Evolutionary conservation across 768 basidiomycete species (phyloP).

Genomic region (Tulasnella sp.): DNA sequence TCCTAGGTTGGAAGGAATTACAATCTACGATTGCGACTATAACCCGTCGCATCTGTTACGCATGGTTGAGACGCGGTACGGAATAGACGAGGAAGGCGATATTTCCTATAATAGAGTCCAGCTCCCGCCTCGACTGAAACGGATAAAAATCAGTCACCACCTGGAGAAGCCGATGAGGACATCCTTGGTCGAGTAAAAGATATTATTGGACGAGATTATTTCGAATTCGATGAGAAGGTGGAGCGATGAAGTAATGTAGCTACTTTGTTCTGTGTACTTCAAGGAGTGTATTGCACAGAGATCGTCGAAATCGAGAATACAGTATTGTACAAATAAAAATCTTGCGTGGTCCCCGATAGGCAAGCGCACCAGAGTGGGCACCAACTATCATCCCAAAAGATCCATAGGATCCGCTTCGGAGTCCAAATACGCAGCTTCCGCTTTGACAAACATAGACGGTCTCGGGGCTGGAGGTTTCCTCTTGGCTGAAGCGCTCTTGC

Average conservation of each 20-base stretch:
- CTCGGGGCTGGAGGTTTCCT: constrained; percentile 22
- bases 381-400: neutral
- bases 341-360: too few species aligned
- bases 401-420: constrained; percentile 24
- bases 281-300: too few species aligned
- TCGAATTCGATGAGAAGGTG: neutral
- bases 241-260: neutral
- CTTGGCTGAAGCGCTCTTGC: neutral
- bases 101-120: neutral
- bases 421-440: constrained; percentile 12
- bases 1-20: neutral
- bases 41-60: neutral
- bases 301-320: too few species aligned
- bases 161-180: neutral
- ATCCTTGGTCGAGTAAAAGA: neutral
- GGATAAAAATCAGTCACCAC: neutral
- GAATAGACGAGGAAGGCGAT: neutral
- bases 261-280: too few species aligned
- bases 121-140: neutral
- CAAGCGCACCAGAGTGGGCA: too few species aligned
- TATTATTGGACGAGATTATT: neutral
- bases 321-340: too few species aligned
- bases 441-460: constrained; percentile 20
- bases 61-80: neutral
- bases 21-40: neutral